Percentiles rank a stretch among this genome's conserved stretches.
Evolutionary conservation across 2,329 filamentous ascomycete genomes (phyloP).

Genomic region (Simplicillium sp.): DNA sequence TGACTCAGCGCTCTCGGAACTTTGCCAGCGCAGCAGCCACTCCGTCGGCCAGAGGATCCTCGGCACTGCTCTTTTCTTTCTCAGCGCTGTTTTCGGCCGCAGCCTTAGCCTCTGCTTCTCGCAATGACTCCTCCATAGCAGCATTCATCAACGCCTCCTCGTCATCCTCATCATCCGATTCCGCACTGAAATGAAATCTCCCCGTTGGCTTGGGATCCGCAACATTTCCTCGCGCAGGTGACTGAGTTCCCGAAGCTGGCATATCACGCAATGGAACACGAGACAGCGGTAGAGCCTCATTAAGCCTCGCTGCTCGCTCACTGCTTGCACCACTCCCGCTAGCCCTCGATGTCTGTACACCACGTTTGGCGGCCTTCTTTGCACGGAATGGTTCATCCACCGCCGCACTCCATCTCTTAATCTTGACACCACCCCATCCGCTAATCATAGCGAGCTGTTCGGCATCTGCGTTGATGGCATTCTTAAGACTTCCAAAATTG

Average conservation of each 20-base stretch:
- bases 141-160: constrained; percentile 40
- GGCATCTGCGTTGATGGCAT: constrained; percentile 76
- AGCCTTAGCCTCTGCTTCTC: constrained; percentile 1
- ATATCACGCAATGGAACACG: constrained; percentile 31
- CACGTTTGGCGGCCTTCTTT: constrained; percentile 53
- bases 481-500: constrained; percentile 81
- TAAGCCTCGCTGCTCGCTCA: constrained; percentile 17
- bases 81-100: constrained; percentile 6
- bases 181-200: constrained; percentile 28
- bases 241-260: constrained; percentile 6
- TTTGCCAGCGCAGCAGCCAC: constrained; percentile 53
- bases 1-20: constrained; percentile 32
- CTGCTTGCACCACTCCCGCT: constrained; percentile 8
- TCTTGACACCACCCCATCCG: constrained; percentile 94
- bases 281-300: constrained; percentile 29
- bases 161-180: constrained; percentile 34
- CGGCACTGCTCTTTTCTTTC: constrained; percentile 29
- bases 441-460: constrained; percentile 79
- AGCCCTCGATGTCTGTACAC: constrained; percentile 9
- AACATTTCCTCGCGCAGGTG: too few species aligned
- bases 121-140: constrained; percentile 33
- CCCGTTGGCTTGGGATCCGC: constrained; percentile 8
- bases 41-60: constrained; percentile 36
- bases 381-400: constrained; percentile 80
- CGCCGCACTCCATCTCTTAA: constrained; percentile 72